Percentiles rank a stretch among this genome's conserved stretches.
These are phyloP conservation scores for Agroathelia rolfsii DNA, from an alignment of 1,284 basidiomycete genomes.

Conservation along the genomic window DNA sequence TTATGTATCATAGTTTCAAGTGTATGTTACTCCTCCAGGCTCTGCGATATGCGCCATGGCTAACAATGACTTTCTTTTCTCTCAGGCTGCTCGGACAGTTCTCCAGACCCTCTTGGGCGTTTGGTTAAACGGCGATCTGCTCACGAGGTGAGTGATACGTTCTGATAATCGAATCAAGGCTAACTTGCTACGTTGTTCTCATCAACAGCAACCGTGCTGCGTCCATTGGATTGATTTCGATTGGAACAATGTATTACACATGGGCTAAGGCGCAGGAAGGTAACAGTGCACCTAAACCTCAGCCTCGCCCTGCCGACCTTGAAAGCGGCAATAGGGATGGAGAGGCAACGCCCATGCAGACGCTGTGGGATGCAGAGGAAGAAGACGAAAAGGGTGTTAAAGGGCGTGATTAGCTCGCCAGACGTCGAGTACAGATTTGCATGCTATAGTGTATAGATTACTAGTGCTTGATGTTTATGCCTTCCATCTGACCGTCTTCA, in stretches of 20 bases:
- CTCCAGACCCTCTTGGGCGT: neutral
- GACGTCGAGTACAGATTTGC: too few species aligned
- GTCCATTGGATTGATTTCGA: constrained; percentile 71
- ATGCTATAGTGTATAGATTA: too few species aligned
- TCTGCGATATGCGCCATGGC: constrained; percentile 5
- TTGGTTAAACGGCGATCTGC: constrained; percentile 2
- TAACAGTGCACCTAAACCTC: constrained; percentile 22
- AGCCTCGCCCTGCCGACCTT: constrained; percentile 23
- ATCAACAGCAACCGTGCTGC: constrained; percentile 61
- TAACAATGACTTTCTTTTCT: constrained; percentile 1
- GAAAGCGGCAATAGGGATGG: too few species aligned
- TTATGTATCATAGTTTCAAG: constrained; percentile 59
- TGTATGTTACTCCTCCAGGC: constrained; percentile 19
- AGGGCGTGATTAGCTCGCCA: too few species aligned
- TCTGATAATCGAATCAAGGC: too few species aligned
- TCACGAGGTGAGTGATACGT: too few species aligned
- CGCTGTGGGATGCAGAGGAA: constrained; percentile 43
- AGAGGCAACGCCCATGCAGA: too few species aligned
- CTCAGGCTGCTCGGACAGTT: constrained; percentile 8
- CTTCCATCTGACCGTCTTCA: too few species aligned
- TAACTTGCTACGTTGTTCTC: constrained; percentile 4
- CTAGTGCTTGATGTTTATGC: too few species aligned
- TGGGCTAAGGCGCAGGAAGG: constrained; percentile 75
- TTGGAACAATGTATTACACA: constrained; percentile 77
- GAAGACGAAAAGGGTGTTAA: too few species aligned